Percentiles rank a stretch among this genome's conserved stretches.
Evolutionary conservation across 345 rosid genomes (phyloP).

Genomic region (Citropsis articulata): DNA sequence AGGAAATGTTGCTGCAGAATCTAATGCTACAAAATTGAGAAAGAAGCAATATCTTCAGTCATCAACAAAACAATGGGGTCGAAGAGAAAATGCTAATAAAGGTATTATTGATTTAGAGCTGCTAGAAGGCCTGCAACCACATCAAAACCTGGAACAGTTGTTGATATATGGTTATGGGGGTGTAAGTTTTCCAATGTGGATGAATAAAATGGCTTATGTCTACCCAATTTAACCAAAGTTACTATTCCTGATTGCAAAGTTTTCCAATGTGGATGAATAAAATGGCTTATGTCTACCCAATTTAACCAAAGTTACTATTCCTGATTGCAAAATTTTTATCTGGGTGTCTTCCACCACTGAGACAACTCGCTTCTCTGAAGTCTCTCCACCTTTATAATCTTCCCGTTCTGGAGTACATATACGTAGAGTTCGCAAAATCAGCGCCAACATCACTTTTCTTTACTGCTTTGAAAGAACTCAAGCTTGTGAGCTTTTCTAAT

Average conservation of each 20-base stretch:
- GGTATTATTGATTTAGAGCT: background rate
- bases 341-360: background rate
- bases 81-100: background rate
- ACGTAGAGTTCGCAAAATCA: background rate
- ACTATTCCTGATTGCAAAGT: background rate
- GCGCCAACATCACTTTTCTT: background rate
- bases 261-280: background rate
- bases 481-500: background rate
- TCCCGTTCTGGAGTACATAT: constrained; percentile 2
- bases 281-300: background rate
- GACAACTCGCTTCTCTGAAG: background rate
- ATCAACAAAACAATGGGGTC: background rate
- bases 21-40: constrained; percentile 2
- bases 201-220: background rate
- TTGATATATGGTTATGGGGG: background rate
- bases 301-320: background rate
- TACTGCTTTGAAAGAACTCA: constrained; percentile 11
- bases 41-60: constrained; percentile 6
- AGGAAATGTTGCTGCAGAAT: background rate
- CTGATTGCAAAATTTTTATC: background rate
- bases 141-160: background rate
- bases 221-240: background rate
- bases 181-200: background rate
- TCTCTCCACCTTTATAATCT: background rate
- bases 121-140: constrained; percentile 5